Evolutionary conservation across 2,329 filamentous ascomycete genomes (phyloP).

Genomic region (Zymoseptoria crescenta): DNA sequence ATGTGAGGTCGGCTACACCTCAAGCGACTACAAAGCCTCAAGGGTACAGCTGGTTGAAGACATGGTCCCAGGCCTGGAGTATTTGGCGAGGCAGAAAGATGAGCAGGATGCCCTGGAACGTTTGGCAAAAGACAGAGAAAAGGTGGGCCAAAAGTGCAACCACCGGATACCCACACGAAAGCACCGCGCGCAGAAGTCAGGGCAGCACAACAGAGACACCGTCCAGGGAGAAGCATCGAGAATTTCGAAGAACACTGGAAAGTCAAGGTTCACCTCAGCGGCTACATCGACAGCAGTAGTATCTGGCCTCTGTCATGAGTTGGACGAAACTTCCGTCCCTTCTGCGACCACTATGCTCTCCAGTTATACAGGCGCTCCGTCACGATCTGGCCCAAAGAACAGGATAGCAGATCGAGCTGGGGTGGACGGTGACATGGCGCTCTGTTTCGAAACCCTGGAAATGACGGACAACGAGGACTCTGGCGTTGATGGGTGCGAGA

Average conservation of each 20-base stretch:
- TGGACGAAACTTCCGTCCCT: background rate
- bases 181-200: background rate
- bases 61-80: background rate
- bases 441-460: background rate
- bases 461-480: background rate
- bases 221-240: background rate
- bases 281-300: background rate
- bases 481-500: background rate
- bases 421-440: background rate
- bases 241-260: background rate
- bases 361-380: background rate
- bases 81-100: background rate
- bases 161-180: background rate
- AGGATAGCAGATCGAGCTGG: background rate
- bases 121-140: background rate
- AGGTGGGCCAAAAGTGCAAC: background rate
- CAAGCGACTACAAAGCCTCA: background rate
- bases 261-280: background rate
- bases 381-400: background rate
- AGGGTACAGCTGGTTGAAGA: background rate
- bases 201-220: background rate
- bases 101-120: background rate
- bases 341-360: background rate
- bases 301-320: background rate
- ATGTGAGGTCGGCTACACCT: background rate